phyloP scores from a whole-genome alignment of 495 filamentous ascomycete genomes.

The Xylaria castorea region DNA sequence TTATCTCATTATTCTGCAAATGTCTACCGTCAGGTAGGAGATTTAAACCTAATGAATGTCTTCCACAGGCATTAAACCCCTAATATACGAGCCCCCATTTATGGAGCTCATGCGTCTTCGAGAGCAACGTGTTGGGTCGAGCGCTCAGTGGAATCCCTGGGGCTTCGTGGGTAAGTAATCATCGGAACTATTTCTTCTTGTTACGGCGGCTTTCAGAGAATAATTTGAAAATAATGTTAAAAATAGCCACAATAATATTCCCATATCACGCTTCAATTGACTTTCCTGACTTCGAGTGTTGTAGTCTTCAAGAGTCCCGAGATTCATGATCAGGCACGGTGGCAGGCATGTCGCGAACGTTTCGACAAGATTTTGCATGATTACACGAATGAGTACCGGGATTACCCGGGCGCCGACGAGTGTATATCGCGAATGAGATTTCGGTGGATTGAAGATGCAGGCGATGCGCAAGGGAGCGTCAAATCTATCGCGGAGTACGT shows the following conservation, averaged over 20 bases:
- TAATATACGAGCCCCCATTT: neutral
- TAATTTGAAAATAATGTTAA: too few species aligned
- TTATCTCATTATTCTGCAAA: neutral
- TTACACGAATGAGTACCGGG: neutral
- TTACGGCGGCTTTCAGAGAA: too few species aligned
- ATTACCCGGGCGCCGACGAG: neutral
- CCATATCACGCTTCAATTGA: too few species aligned
- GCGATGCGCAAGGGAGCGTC: slow-evolving; percentile 1
- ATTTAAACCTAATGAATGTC: neutral
- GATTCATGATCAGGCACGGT: neutral
- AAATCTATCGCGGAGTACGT: slow-evolving; percentile 15
- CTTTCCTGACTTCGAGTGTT: too few species aligned
- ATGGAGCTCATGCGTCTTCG: slow-evolving; percentile 15
- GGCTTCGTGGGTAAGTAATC: too few species aligned
- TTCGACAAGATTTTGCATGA: slow-evolving; percentile 18
- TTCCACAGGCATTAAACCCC: slow-evolving; percentile 3
- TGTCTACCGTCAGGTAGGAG: neutral
- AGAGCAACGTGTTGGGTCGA: slow-evolving; percentile 10
- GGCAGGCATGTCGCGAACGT: slow-evolving; percentile 15
- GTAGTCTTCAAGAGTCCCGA: slow-evolving; percentile 20
- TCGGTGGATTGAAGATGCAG: slow-evolving; percentile 17
- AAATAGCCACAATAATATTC: too few species aligned
- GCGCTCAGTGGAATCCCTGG: slow-evolving; percentile 12
- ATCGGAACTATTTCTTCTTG: too few species aligned
- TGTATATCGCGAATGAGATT: slow-evolving; percentile 14